Base-by-base conservation (phyloP, 129 eudicot genomes). In the Helichrysum umbraculigerum region DNA sequence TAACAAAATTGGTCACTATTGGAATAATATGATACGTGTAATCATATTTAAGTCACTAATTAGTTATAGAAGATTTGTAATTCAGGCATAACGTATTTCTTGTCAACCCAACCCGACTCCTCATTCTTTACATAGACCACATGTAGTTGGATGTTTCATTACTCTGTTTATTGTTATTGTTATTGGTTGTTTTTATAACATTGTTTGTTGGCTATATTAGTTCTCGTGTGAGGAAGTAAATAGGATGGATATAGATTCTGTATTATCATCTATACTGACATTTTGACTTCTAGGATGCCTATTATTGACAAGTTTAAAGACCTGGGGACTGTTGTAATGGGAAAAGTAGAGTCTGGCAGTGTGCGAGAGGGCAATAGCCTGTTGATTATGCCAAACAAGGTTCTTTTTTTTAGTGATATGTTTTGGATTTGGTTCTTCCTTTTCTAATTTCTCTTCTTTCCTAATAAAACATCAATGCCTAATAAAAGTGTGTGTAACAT, bases 301-400 rank as follows among this genome's bases (percentile, higher is more conserved):
- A 82, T 93, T 56, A 85, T 93, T 6, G 98, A 93, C 86, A 93
- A 87, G 81, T 93, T 90, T 47, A 93, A 90, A 79, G 98, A 93
- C 77, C 78, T 93, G 96, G 98, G 98, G 54, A 93, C 97, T 42
- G 97, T 90, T 83, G 91, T 88, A 29, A 93, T 93, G 98, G 98
- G 98, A 5, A 93, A 93, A 82, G 83, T 85, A 4, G 97, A 93
- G 71, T 90, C 98, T 65, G 98, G 98, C 44, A 90, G 91, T 66
- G 41, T 90, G 21, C 88, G 90, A 47, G 98, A 88, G 78, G 98
- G 98, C 39, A 92, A 87, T 52, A 79, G 19, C 59, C 51, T 93
- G 81, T 3, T 85, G 72, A 67, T 93, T 34, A 93, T 93, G 98
- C 98, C 98, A 73, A 93, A 93, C 82, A 81, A 80, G 83, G 79